Base-by-base conservation (phyloP, 352 stramenopile species). In the Pythium dissotocum region DNA sequence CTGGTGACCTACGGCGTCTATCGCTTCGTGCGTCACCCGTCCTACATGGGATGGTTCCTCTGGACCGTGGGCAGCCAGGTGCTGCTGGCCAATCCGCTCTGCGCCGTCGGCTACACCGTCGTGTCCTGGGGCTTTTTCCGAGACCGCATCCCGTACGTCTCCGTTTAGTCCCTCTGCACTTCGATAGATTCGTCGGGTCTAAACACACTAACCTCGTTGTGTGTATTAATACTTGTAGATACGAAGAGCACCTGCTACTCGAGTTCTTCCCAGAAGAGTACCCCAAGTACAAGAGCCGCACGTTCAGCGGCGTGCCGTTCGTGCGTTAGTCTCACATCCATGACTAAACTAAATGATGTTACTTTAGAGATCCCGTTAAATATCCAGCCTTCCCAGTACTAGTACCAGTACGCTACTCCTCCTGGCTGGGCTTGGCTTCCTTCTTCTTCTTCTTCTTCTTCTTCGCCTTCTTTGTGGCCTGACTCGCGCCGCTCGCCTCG, bases 31-130 rank as follows among this genome's bases (percentile, higher is more conserved):
- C 90, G 97, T 38, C 97, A 99, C 78, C 96, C 96, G 67, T 97
- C 88, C 28, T 99, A 99, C 75, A 78, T 97, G 49, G 97, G 97
- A 70, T 99, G 97, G 90, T 99, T 98, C 71, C 97, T 95, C 70
- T 99, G 95, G 95, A 96, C 87, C n/a, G 77, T 99, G 51, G 94
- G 93, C 40, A 98, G 90, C 61, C 97, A 99, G 77, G 70, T 99
- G 18, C 63, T 99, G 51, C 72, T 99, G 14, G 87, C 83, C 14
- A 99, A 99, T 72, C 84, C 84, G 18, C 10, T 98, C 18, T 97
- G 89, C 63, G 75, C 77, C 1, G 24, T 97, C 28, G 76, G 88
- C 21, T 99, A 98, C 79, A 80, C 89, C 13, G 36, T 90, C 14
- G 93, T 95, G 8, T 89, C 91, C 6, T 98, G 94, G 91, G 91